phyloP scores from a whole-genome alignment of 345 rosid species.

The Populus simonii region DNA sequence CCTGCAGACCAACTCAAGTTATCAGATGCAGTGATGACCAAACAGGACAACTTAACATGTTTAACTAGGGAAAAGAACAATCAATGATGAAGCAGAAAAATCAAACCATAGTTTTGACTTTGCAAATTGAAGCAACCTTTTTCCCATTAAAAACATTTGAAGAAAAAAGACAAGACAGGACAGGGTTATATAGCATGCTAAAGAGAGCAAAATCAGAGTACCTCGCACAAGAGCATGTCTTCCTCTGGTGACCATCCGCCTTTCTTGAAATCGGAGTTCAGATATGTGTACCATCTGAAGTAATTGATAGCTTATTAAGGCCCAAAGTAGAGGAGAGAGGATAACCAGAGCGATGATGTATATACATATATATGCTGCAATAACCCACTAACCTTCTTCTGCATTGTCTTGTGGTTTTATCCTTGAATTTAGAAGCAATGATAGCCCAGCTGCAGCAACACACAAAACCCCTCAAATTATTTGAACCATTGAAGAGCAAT shows the following conservation, averaged over 20 bases:
- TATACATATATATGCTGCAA: background rate
- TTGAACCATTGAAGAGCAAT: background rate
- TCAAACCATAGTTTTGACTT: background rate
- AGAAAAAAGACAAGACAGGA: background rate
- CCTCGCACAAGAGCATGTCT: constrained; percentile 95
- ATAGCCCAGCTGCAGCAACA: constrained; percentile 72
- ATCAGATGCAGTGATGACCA: constrained; percentile 18
- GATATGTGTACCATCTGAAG: constrained; percentile 88
- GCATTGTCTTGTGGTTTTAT: constrained; percentile 96
- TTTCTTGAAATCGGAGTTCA: constrained; percentile 94
- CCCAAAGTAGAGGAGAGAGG: background rate
- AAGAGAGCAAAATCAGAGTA: constrained; percentile 21
- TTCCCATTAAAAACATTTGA: background rate
- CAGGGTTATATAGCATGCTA: background rate
- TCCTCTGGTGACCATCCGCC: constrained; percentile 99
- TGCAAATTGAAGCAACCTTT: background rate
- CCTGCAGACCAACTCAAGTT: constrained; percentile 46
- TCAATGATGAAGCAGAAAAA: background rate
- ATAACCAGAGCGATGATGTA: background rate
- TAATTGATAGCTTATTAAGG: background rate
- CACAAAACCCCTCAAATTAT: constrained; percentile 7
- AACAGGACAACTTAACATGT: constrained; percentile 2
- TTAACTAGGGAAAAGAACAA: background rate
- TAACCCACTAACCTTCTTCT: constrained; percentile 67
- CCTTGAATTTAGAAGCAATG: constrained; percentile 87